Evolutionary conservation across 163 green algal genomes (phyloP).

Genomic region (Scenedesmus sp.): DNA sequence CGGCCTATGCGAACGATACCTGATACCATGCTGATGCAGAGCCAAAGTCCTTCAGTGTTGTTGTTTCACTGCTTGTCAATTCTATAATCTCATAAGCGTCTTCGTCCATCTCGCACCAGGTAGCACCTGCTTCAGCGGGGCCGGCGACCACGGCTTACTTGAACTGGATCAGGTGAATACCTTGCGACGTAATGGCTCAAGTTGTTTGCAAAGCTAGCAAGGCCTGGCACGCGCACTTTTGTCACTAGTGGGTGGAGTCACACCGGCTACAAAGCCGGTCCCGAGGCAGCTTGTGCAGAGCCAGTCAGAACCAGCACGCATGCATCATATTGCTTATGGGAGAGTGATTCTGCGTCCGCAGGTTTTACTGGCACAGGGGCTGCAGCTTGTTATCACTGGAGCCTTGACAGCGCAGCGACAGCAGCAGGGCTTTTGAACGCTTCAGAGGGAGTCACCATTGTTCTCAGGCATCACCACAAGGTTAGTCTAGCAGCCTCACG

Average conservation of each 20-base stretch:
- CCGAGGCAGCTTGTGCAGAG: not conserved
- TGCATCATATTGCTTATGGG: not conserved
- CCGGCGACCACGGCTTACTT: conserved; percentile 3
- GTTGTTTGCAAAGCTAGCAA: not conserved
- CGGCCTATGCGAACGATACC: not conserved
- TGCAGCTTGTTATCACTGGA: conserved; percentile 17
- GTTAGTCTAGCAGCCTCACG: not conserved
- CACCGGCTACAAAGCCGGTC: conserved; percentile 15
- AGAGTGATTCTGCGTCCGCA: not conserved
- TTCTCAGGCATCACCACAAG: not conserved
- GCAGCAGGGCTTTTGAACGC: not conserved
- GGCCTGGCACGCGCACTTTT: not conserved
- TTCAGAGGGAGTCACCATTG: not conserved
- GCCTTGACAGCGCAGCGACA: not conserved
- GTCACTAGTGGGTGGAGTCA: conserved; percentile 17
- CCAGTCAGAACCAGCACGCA: not conserved
- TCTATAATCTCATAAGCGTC: not conserved
- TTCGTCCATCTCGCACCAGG: not conserved
- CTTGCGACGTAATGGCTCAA: not conserved
- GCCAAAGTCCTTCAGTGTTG: not conserved
- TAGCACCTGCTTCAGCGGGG: not conserved
- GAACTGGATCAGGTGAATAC: not conserved
- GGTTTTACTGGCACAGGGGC: conserved; percentile 1
- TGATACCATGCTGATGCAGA: not conserved
- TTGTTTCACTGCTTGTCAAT: not conserved